Evolutionary conservation across 106 monocot species (phyloP), one percentile per base, ranked within the genome.

Genomic region (Cymbidium sinense): DNA sequence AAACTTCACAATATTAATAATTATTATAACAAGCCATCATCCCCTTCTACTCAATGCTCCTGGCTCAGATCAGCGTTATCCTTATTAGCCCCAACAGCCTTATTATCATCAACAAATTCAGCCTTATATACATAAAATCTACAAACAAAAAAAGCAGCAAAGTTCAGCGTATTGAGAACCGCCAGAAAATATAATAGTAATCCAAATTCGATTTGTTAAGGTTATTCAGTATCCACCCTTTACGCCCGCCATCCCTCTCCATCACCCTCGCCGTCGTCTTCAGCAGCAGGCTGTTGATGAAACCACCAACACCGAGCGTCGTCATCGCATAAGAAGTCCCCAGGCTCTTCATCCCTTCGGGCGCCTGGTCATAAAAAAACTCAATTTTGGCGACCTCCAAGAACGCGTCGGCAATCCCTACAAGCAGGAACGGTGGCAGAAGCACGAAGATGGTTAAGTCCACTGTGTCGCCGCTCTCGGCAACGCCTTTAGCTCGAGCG

Each of bases 281-380:
- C 8, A 89, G 82, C n/a, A 86, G n/a, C 31, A 86, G 75, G 77
- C 86, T 86, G 70, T 86, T 89, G 20, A 89, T 58, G 69, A 89
- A 81, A 75, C 82, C 84, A 0, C 89, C 89, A 13, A 79, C 55
- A 27, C 86, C 89, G 17, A 82, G 69, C 7, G 81, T 84, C 20
- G 89, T 80, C 81, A 86, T 44, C 2, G 84, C 75, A 50, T 77
- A 84, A 18, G 89, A 84, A 27, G 86, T 84, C 19, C 89, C 89
- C 15, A 89, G 73, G 35, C 89, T 86, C 81, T 89, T 89, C 89
- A 89, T 89, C 50, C 86, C 77, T 31, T 86, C 84, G 0, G 89
- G 89, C 18, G 89, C 84, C 70, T 89, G 89, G 77, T 89, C 84
- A 52, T 89, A 89, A 77, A 89, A 89, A 62, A 89, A 89, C 43